These are phyloP conservation scores for Pseudogymnoascus sp. DNA, from an alignment of 2,329 filamentous ascomycete genomes.

Conservation along the genomic window DNA sequence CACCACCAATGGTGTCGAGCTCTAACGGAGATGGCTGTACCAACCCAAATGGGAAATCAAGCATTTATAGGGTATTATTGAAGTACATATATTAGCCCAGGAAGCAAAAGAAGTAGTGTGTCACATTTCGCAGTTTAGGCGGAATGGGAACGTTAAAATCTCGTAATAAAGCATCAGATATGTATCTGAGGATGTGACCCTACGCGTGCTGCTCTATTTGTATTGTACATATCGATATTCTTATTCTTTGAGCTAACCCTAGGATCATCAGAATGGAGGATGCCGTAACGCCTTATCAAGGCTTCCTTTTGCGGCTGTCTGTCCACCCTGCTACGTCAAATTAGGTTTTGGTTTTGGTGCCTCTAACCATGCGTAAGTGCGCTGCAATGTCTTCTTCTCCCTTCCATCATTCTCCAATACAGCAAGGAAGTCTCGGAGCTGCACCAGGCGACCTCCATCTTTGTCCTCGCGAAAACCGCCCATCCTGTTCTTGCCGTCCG, in stretches of 20 bases:
- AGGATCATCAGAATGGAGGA: not conserved
- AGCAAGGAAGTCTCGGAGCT: slow-evolving; percentile 74
- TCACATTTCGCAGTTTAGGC: not conserved
- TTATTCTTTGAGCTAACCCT: not conserved
- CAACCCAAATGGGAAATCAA: not conserved
- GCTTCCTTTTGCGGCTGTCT: not conserved
- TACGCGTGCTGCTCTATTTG: not conserved
- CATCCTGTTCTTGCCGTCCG: slow-evolving; percentile 54
- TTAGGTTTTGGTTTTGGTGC: slow-evolving; percentile 21
- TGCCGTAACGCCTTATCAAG: not conserved
- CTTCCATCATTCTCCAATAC: slow-evolving; percentile 73
- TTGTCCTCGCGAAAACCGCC: slow-evolving; percentile 75
- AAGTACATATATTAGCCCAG: not conserved
- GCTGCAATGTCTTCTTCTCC: slow-evolving; percentile 56
- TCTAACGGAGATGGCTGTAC: not conserved
- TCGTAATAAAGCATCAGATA: not conserved
- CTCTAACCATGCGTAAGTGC: slow-evolving; percentile 25
- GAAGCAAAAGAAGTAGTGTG: not conserved
- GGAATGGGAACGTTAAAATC: not conserved
- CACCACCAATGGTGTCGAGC: not conserved
- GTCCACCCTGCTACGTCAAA: not conserved
- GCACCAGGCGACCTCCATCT: slow-evolving; percentile 69
- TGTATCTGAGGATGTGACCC: not conserved
- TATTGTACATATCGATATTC: not conserved
- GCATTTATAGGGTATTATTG: not conserved